Evolutionary conservation across 1,284 basidiomycete genomes (phyloP), one percentile per base, ranked within the genome.

Genomic region (Microbotryum silenes-acaulis): DNA sequence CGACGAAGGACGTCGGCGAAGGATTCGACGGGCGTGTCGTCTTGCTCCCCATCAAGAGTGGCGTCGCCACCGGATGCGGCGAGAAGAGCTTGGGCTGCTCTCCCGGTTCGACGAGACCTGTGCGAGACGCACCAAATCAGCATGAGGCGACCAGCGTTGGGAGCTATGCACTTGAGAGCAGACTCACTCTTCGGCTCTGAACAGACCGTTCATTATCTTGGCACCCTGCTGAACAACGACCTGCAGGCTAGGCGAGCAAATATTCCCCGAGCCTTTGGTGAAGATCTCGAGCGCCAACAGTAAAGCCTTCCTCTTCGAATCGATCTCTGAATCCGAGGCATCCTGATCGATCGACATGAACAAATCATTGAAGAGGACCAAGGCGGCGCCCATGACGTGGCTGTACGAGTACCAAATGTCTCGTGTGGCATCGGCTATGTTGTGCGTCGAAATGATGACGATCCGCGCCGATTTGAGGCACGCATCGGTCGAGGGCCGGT

Each of bases 261-360:
- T 60, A 20, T 61, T 52, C 3, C 55, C 59, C n/a, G 46, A 47
- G 9, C 54, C 45, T n/a, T 47, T 29, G 7, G 63, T 60, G 56
- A 69, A 69, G 50, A 67, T 69, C 21, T 69, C 63, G 27, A 62
- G 54, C n/a, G 68, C 68, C 9, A 69, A 63, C 18, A 54, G 54
- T 25, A 69, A 62, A 3, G 62, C 65, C 16, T 53, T 47, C 21
- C 61, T 52, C 48, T 67, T 65, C 2, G 61, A 56, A 42, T 65
- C 61, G 52, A 69, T 67, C 51, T 69, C 68, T 20, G 62, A 50
- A 6, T 60, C 62, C 2, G 68, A 65, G 21, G 59, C 52, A 46
- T 69, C 68, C 55, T 59, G 50, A 49, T 69, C 66, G 60, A 69
- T 69, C 6, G 68, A 61, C 33, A 67, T 65, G 54, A 69, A 69